Base-by-base conservation (phyloP, 129 eudicot genomes). In the Mikania micrantha region DNA sequence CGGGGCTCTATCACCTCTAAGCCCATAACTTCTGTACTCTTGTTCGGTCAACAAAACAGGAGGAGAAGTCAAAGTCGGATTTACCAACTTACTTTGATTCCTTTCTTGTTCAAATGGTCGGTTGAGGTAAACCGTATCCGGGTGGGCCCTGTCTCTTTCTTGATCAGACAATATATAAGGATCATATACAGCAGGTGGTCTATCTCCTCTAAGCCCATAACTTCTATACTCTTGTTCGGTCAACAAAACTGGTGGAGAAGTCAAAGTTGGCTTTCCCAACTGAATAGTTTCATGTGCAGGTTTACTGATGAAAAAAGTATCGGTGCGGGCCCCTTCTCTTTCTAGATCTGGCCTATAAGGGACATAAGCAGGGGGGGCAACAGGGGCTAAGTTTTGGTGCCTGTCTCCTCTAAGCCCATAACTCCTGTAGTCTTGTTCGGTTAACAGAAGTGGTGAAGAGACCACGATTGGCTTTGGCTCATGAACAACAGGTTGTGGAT, bases 391-490 rank as follows among this genome's bases (percentile, higher is more conserved):
- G 10, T 72, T 47, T 56, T 20, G 13, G 24, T 49, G 75, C 9
- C 64, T 67, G 36, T 76, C 74, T 45, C 76, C 66, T 25, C 82
- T 71, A 62, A 72, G 85, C 25, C 85, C 85, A 19, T 72, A 67
- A 35, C 47, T 68, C 20, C 88, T 82, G 68, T 86, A 86, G 16
- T 86, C 86, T 38, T 79, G 71, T 76, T 83, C 87, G 40, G 72
- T 78, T 16, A 75, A 57, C 24, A 75, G 16, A 57, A 36, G 74
- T 5, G 79, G 61, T 41, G 73, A 54, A 57, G 78, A 29, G 24
- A 72, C 20, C 19, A 67, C 73, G 36, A 65, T 62, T 48, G 45
- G 58, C 59, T 59, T 50, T 9, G 76, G 52, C 38, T 42, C 61
- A 10, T 44, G 74, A 8, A 59, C 50, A 60, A 67, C 13, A 27